These are phyloP conservation scores for Uronychia binucleata DNA, from an alignment of 73 alveolate genomes.

Conservation along the genomic window DNA sequence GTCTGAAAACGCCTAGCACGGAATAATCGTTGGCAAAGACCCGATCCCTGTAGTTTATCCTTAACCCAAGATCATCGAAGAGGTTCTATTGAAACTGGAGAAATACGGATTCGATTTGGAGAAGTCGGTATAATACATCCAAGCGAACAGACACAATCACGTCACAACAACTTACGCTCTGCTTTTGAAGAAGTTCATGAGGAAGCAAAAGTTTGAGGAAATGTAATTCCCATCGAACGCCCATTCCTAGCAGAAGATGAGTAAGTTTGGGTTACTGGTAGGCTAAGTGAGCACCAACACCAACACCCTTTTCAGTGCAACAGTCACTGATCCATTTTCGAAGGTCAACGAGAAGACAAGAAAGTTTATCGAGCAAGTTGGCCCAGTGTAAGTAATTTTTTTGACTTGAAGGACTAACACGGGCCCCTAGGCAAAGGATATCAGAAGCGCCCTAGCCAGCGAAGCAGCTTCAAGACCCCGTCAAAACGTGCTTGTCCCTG, in stretches of 20 bases:
- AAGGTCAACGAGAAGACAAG: neutral
- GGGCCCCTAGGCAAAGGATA: neutral
- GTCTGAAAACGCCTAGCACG: too few species aligned
- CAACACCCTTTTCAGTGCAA: neutral
- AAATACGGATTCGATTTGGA: neutral
- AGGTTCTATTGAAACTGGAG: neutral
- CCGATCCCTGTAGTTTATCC: constrained; percentile 17
- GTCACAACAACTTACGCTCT: neutral
- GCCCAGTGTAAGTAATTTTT: neutral
- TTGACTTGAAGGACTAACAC: neutral
- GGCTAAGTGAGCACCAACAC: neutral
- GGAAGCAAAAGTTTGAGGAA: neutral
- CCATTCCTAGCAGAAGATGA: neutral
- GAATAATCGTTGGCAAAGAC: constrained; percentile 19
- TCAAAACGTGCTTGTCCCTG: neutral
- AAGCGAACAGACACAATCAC: neutral
- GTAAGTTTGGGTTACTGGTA: neutral
- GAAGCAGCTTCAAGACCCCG: neutral
- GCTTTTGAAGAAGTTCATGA: neutral
- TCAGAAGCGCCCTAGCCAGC: neutral
- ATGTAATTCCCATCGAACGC: neutral
- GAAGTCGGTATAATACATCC: neutral
- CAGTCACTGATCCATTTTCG: neutral
- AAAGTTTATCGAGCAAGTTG: neutral
- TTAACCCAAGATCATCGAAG: neutral